Percentiles rank a stretch among this genome's conserved stretches.
Conservation (phyloP, 106 monocot genomes). For the Acanthochlamys bracteata region DNA sequence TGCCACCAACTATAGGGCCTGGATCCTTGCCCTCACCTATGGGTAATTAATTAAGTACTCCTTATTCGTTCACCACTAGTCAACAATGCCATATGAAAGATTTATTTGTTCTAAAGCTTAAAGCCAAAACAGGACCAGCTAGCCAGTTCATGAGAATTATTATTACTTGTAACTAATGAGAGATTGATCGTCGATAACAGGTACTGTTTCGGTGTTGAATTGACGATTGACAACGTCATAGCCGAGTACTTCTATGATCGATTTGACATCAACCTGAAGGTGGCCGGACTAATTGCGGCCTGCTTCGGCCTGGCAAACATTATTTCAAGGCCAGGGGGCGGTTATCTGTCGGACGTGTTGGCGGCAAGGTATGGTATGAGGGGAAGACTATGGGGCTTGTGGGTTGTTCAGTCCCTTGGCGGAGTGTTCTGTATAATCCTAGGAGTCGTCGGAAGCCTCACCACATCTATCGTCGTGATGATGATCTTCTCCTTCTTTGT, state of each 20-base stretch:
- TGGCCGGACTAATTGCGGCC: slow-evolving; percentile 71
- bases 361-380: slow-evolving; percentile 60
- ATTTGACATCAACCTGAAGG: slow-evolving; percentile 53
- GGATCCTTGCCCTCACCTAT: slow-evolving; percentile 61
- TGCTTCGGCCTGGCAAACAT: slow-evolving; percentile 82
- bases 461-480: slow-evolving; percentile 49
- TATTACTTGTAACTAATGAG: no score
- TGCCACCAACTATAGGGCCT: slow-evolving; percentile 58
- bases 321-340: slow-evolving; percentile 67
- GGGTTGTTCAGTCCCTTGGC: slow-evolving; percentile 58
- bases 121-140: no score
- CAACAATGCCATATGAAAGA: background rate
- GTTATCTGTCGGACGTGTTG: slow-evolving; percentile 51
- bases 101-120: no score
- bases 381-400: slow-evolving; percentile 81
- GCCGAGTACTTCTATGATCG: slow-evolving; percentile 89
- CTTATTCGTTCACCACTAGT: background rate
- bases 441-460: slow-evolving; percentile 29
- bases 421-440: slow-evolving; percentile 67
- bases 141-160: no score
- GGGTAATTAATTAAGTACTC: slow-evolving; percentile 16
- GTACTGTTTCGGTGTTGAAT: slow-evolving; percentile 88
- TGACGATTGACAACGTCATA: slow-evolving; percentile 77
- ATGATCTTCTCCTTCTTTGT: slow-evolving; percentile 76
- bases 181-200: background rate